These are phyloP conservation scores for Laburnicola sp. DNA, from an alignment of 2,329 filamentous ascomycete species.

Conservation along the genomic window DNA sequence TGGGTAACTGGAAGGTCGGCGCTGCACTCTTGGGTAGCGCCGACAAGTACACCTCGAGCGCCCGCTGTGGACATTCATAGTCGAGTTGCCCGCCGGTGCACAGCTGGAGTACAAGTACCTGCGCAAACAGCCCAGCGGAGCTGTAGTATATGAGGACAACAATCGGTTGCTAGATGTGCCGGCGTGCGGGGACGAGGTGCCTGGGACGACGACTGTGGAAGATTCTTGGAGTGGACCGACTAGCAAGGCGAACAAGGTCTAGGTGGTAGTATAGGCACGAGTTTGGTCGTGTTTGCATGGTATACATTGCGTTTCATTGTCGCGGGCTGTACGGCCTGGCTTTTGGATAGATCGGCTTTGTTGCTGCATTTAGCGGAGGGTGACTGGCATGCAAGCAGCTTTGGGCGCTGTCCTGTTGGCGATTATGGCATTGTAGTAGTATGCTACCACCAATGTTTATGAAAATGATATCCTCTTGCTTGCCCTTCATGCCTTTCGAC, in stretches of 20 bases:
- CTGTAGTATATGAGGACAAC: constrained; percentile 47
- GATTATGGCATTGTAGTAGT: no score
- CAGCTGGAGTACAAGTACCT: constrained; percentile 48
- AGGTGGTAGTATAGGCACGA: neutral
- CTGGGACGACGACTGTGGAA: constrained; percentile 3
- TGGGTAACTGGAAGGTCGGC: constrained; percentile 47
- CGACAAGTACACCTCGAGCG: constrained; percentile 44
- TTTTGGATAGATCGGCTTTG: no score
- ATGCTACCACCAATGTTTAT: no score
- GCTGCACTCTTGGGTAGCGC: constrained; percentile 45
- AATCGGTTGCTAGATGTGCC: constrained; percentile 49
- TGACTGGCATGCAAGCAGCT: no score
- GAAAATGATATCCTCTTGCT: no score
- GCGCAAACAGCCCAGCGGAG: constrained; percentile 48
- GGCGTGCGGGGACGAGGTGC: constrained; percentile 6
- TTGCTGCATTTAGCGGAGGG: no score
- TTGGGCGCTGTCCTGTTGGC: no score
- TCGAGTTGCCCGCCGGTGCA: constrained; percentile 45
- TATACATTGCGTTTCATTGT: no score
- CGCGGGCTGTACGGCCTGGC: no score
- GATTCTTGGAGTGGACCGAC: constrained; percentile 6
- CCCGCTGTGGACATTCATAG: constrained; percentile 48
- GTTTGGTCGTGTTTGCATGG: no score
- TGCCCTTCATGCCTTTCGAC: no score
- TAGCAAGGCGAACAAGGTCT: neutral